Base-by-base conservation (phyloP, 306 rosid genomes). In the Cicer judaicum region DNA sequence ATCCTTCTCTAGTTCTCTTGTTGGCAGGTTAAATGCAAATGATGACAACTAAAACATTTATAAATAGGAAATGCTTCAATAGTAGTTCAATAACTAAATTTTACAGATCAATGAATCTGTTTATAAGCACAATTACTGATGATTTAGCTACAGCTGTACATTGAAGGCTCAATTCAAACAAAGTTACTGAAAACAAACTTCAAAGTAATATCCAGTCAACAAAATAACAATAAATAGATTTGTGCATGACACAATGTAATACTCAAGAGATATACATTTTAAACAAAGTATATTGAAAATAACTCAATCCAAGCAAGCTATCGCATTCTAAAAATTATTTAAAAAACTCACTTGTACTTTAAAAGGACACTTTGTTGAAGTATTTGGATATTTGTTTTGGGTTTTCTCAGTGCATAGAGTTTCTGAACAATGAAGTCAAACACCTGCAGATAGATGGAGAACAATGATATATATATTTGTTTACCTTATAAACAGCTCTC, bases 301-400 rank as follows among this genome's bases (percentile, higher is more conserved):
- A 70, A 16, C 18, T 52, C 62, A 38, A 52, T 46, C 52, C 7
- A 16, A 2, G 48, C 38, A 55, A 38, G 63, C 49, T 18, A 70
- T 36, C 14, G 10, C 40, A 69, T 29, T 49, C 41, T 56, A 46
- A 54, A 81, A 70, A 16, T 11, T 9, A 73, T 64, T 50, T 65
- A 56, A 47, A 49, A 73, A 55, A 87, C 94, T 87, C 87, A 93
- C 98, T 88, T 94, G 92, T 94, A 94, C 84, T 94, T 94, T 76
- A 94, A 88, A 64, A 91, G 95, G 83, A 94, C 92, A 85, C 81
- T 94, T 75, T 94, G 98, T 76, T 94, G 98, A 88, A 94, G 98
- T 65, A 94, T 94, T 86, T 94, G 98, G 80, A 94, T 88, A 83
- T 94, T 94, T 65, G 98, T 94, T 88, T 94, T 94, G 47, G 98